phyloP scores from a whole-genome alignment of 768 basidiomycete species.

The Lactarius vividus region DNA sequence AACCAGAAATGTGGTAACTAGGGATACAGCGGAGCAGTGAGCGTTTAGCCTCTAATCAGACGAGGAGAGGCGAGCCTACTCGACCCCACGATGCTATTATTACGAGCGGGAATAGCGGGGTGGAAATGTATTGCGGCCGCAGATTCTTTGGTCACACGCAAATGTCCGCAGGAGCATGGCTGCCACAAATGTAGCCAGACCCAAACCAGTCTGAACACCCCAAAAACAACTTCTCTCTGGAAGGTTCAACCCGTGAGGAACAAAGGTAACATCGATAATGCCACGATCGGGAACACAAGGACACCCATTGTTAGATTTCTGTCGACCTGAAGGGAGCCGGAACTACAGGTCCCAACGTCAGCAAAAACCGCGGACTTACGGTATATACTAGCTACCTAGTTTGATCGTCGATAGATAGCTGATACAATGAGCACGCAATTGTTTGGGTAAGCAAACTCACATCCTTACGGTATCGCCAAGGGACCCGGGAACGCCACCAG shows the following conservation, averaged over 20 bases:
- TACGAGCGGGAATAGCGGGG: neutral
- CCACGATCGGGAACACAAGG: neutral
- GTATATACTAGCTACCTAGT: neutral
- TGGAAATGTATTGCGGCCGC: neutral
- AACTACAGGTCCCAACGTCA: neutral
- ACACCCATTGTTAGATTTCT: neutral
- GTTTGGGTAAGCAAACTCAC: neutral
- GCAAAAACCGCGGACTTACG: neutral
- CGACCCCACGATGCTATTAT: slow-evolving; percentile 1
- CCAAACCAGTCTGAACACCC: neutral
- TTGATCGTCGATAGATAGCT: neutral
- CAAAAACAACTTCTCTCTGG: neutral
- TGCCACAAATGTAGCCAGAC: neutral
- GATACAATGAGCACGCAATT: neutral
- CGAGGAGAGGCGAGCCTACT: neutral
- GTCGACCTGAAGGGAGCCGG: neutral
- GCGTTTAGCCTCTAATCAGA: neutral
- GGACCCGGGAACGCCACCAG: neutral
- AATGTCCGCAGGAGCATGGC: neutral
- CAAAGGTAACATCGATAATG: neutral
- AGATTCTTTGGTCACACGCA: neutral
- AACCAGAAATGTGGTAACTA: neutral
- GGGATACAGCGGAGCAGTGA: neutral
- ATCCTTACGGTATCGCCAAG: neutral
- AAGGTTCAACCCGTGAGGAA: neutral